Evolutionary conservation across 2,329 filamentous ascomycete species (phyloP).

Genomic region (Ceratocystis lukuohia): DNA sequence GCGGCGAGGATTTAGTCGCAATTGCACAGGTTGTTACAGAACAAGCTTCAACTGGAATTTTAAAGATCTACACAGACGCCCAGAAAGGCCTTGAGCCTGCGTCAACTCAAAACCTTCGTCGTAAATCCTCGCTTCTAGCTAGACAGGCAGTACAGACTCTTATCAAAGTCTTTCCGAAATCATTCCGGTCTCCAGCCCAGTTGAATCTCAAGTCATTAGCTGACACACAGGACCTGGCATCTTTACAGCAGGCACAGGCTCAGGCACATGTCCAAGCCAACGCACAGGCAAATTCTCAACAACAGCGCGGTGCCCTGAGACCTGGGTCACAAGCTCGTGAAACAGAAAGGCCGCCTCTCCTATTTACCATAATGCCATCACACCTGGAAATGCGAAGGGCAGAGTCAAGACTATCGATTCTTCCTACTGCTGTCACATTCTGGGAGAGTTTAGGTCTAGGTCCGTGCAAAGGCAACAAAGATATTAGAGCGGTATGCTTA

Average conservation of each 20-base stretch:
- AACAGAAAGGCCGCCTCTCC: conserved; percentile 36
- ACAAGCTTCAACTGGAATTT: conserved; percentile 45
- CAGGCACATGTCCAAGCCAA: conserved; percentile 31
- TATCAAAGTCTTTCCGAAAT: conserved; percentile 32
- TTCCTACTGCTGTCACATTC: conserved; percentile 62
- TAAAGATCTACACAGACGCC: conserved; percentile 27
- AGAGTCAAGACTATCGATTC: conserved; percentile 55
- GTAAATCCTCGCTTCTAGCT: conserved; percentile 30
- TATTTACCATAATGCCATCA: conserved; percentile 53
- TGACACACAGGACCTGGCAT: conserved; percentile 42
- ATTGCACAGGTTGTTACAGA: conserved; percentile 60
- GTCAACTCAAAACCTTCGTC: conserved; percentile 9
- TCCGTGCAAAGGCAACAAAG: conserved; percentile 57
- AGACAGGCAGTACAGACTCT: conserved; percentile 38
- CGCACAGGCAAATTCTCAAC: conserved; percentile 6
- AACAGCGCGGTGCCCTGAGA: conserved; percentile 1
- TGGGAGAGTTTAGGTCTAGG: conserved; percentile 71
- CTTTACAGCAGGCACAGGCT: conserved; percentile 32
- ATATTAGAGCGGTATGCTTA: conserved; percentile 56
- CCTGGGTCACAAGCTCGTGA: conserved; percentile 26
- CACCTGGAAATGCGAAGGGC: conserved; percentile 60
- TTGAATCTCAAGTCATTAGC: conserved; percentile 36
- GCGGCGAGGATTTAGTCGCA: conserved; percentile 49
- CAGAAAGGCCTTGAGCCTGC: conserved; percentile 1
- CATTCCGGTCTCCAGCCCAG: conserved; percentile 31